Evolutionary conservation across 73 alveolate species (phyloP), one percentile per base, ranked within the genome.

Genomic region (Breviolum minutum): DNA sequence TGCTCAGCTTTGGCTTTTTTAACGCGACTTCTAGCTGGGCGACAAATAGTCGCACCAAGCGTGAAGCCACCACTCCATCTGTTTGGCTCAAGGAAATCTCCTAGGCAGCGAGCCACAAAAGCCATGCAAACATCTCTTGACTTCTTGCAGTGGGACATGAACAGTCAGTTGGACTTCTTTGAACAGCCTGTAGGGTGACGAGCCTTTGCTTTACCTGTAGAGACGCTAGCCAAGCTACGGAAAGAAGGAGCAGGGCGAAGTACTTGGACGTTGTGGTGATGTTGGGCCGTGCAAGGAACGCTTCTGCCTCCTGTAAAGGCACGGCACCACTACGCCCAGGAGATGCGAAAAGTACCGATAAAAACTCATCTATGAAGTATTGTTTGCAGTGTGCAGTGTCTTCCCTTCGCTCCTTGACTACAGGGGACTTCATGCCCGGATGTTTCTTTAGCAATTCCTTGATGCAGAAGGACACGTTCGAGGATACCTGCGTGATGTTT

Each of bases 401-500:
- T 77, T 8, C 26, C 26, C 77, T 30, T 14, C 19, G 7, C 94
- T 66, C 95, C 95, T 87, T 87, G 84, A 87, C 80, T 83, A 87
- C 95, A 7, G 95, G 95, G 22, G 60, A 71, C 69, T 87, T 87
- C 84, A 87, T 87, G 48, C 95, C 95, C 5, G 95, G 95, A 87
- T 87, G 95, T 60, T 87, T 61, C 83, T 87, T 87, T 29, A 87
- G 83, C 22, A 87, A 66, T 83, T 87, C 95, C 30, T 66, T 63
- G 84, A 87, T 30, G 95, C 95, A 87, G 76, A n/a, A 87, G 63
- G 95, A 87, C 40, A 87, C 95, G 32, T 87, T 71, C 29, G 95
- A 87, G 30, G 95, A 87, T 64, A 87, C 95, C 95, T 87, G 82
- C 95, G 48, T 12, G 19, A 73, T 73, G 83, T 8, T 10, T 73